Conservation (phyloP, 1,284 basidiomycete genomes). For the Moesziomyces parantarcticus region DNA sequence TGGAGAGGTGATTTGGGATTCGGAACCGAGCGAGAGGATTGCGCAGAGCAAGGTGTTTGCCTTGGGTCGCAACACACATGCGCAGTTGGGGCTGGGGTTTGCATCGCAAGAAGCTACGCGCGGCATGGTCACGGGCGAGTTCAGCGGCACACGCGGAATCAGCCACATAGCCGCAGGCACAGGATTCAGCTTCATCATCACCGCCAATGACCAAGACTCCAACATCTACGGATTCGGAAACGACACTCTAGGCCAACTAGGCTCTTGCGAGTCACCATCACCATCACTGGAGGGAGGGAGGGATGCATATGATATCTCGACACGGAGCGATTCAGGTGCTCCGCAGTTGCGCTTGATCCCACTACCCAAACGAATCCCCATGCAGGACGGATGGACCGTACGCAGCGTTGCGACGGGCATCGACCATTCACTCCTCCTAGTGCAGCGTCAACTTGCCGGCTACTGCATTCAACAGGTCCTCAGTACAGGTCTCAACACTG, state of each 20-base stretch:
- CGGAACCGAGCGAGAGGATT: background rate
- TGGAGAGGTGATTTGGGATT: slow-evolving; percentile 8
- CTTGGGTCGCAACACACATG: slow-evolving; percentile 37
- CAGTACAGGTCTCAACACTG: slow-evolving; percentile 48
- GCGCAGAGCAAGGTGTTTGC: slow-evolving; percentile 26
- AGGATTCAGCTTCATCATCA: slow-evolving; percentile 28
- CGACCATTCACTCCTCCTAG: slow-evolving; percentile 32
- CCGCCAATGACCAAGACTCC: background rate
- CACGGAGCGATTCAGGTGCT: background rate
- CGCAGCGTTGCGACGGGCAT: slow-evolving; percentile 8
- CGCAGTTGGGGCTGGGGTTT: slow-evolving; percentile 42
- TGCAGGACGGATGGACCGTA: slow-evolving; percentile 12
- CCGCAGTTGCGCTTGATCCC: slow-evolving; percentile 24
- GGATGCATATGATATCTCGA: slow-evolving; percentile 33
- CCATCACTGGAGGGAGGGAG: too few relatives aligned
- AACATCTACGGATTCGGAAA: slow-evolving; percentile 27
- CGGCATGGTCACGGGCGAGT: slow-evolving; percentile 27
- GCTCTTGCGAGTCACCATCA: background rate
- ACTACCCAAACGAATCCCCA: slow-evolving; percentile 10
- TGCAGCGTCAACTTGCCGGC: slow-evolving; percentile 10
- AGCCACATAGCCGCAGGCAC: slow-evolving; percentile 4
- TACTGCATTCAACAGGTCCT: slow-evolving; percentile 8
- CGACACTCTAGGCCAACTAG: slow-evolving; percentile 37
- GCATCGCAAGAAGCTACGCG: slow-evolving; percentile 37
- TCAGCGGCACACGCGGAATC: slow-evolving; percentile 14